Evolutionary conservation across 805 yeast genomes (phyloP).

Genomic region (Metschnikowia baotianmanensis): DNA sequence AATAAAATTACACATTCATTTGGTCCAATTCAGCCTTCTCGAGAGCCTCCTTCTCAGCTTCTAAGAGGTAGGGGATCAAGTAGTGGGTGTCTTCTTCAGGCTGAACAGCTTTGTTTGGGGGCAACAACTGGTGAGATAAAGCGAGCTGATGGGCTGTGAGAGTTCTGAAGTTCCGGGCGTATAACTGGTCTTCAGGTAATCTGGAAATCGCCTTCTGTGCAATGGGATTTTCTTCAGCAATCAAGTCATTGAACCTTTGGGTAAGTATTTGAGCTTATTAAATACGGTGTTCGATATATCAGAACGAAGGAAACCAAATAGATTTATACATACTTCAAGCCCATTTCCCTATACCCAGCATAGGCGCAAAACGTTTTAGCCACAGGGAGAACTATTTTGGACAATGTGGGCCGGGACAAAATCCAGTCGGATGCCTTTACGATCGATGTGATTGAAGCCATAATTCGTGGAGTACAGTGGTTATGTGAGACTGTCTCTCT

Average conservation of each 20-base stretch:
- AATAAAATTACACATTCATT: conserved; percentile 40
- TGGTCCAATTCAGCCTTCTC: conserved; percentile 90
- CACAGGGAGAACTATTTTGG: conserved; percentile 73
- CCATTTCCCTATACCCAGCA: conserved; percentile 94
- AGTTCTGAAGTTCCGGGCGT: conserved; percentile 90
- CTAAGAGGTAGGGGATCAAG: conserved; percentile 84
- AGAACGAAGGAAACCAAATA: not conserved
- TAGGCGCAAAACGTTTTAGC: conserved; percentile 69
- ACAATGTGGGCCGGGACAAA: conserved; percentile 73
- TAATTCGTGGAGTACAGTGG: conserved; percentile 19
- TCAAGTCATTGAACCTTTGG: conserved; percentile 72
- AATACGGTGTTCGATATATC: not conserved
- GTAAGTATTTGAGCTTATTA: conserved; percentile 18
- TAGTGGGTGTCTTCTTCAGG: conserved; percentile 81
- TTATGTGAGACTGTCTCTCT: not conserved
- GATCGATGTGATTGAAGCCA: conserved; percentile 65
- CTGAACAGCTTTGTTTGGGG: conserved; percentile 72
- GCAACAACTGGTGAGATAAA: conserved; percentile 80
- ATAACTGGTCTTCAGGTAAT: conserved; percentile 78
- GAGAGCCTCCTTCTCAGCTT: conserved; percentile 87
- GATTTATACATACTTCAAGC: conserved; percentile 54
- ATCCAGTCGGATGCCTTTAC: conserved; percentile 76
- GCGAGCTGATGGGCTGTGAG: conserved; percentile 89
- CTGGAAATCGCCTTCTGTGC: conserved; percentile 86
- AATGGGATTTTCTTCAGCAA: conserved; percentile 82